Conservation (phyloP, 257 asterid species). For the Cordia subcordata region DNA sequence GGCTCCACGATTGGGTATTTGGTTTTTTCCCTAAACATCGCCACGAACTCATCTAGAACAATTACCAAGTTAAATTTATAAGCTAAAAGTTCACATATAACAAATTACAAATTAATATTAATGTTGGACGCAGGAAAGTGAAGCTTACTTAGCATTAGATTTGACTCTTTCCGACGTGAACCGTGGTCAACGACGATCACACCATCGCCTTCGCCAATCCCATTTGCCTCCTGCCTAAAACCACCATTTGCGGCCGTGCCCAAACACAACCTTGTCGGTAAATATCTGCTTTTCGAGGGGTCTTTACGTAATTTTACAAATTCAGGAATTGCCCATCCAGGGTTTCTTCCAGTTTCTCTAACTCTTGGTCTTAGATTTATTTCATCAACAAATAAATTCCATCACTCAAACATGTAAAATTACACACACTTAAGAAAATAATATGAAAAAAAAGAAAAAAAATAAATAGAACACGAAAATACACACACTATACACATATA, state of each 20-base stretch:
- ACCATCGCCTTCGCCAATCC: constrained; percentile 64
- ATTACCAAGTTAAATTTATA: neutral
- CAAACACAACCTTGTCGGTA: constrained; percentile 46
- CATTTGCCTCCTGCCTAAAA: constrained; percentile 33
- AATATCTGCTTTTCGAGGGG: constrained; percentile 34
- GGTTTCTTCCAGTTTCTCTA: constrained; percentile 36
- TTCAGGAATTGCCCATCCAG: constrained; percentile 26
- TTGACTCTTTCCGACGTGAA: constrained; percentile 85
- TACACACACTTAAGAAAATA: too few relatives aligned
- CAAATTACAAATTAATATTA: neutral
- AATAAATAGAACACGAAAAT: neutral
- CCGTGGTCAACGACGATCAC: constrained; percentile 95
- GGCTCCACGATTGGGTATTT: constrained; percentile 86
- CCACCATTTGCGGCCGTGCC: constrained; percentile 61
- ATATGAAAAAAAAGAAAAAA: neutral
- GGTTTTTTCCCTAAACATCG: constrained; percentile 72
- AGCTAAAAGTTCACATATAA: neutral
- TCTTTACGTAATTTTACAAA: constrained; percentile 39
- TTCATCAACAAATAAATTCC: constrained; percentile 10
- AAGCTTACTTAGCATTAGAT: constrained; percentile 80
- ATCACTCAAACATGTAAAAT: neutral
- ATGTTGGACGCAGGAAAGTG: neutral
- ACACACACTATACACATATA: neutral
- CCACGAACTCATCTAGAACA: constrained; percentile 74
- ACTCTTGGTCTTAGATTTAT: constrained; percentile 23